phyloP scores from a whole-genome alignment of 2,329 filamentous ascomycete species.

The Phaeophleospora eucalypticola region DNA sequence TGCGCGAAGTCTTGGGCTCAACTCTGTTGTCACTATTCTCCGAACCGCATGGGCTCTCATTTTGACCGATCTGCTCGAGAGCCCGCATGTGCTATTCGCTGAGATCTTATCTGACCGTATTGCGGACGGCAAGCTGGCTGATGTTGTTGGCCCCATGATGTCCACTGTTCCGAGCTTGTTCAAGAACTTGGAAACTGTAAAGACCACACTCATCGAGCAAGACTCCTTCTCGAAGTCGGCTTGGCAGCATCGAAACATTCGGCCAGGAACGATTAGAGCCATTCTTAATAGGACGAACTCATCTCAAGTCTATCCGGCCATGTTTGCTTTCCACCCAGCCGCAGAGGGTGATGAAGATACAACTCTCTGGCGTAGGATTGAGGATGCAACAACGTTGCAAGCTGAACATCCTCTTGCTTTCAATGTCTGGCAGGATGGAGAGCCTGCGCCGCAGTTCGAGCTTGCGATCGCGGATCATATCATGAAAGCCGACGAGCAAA shows the following conservation, averaged over 20 bases:
- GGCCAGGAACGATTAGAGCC: slow-evolving; percentile 10
- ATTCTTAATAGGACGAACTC: slow-evolving; percentile 2
- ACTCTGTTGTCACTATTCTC: slow-evolving; percentile 12
- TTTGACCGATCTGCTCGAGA: slow-evolving; percentile 11
- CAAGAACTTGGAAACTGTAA: slow-evolving; percentile 3
- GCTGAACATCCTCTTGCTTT: slow-evolving; percentile 14
- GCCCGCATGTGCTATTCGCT: slow-evolving; percentile 10
- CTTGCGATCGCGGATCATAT: slow-evolving; percentile 10
- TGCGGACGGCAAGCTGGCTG: slow-evolving; percentile 8
- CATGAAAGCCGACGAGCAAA: slow-evolving; percentile 9
- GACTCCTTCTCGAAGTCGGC: slow-evolving; percentile 11
- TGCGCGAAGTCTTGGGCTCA: slow-evolving; percentile 3
- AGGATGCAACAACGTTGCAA: slow-evolving; percentile 12
- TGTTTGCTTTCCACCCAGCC: slow-evolving; percentile 15
- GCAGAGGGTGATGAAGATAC: neutral
- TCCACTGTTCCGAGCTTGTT: slow-evolving; percentile 12
- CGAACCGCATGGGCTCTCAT: slow-evolving; percentile 13
- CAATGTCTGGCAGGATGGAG: slow-evolving; percentile 13
- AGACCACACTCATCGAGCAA: slow-evolving; percentile 6
- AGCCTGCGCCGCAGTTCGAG: slow-evolving; percentile 7
- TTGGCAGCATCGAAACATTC: slow-evolving; percentile 11
- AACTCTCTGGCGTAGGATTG: slow-evolving; percentile 9
- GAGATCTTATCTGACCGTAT: slow-evolving; percentile 14
- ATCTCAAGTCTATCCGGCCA: slow-evolving; percentile 12
- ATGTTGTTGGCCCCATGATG: slow-evolving; percentile 11